Evolutionary conservation across 192 early-diverging fungal species (phyloP), one percentile per base, ranked within the genome.

Genomic region (Spizellomyces punctatus): DNA sequence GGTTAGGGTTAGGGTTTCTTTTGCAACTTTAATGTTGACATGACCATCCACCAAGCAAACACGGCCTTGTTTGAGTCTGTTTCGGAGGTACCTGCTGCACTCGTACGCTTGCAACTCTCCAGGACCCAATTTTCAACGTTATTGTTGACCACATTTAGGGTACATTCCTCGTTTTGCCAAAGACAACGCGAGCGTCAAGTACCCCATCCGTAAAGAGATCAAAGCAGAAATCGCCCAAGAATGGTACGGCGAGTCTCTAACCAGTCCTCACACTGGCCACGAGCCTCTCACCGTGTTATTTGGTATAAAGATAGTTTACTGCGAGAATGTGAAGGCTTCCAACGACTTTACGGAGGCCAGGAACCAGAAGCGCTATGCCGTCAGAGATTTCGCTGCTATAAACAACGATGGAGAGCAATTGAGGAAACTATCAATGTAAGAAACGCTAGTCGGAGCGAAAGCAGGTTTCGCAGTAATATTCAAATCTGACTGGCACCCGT

Each of bases 341-440:
- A 88, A 62, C 81, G 67, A 2, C 72, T 93, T 19, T 74, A 84
- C 46, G 77, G 83, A 42, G 89, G 89, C 4, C 74, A 75, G 36
- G 92, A 93, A 62, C 50, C 85, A 0, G 58, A 64, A 21, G 81
- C 83, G 44, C 80, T 81, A 5, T 82, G 86, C 69, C 63, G 79
- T 4, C 46, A 42, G 16, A 63, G 72, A 45, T 44, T 17, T 16
- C 7, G n/a, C 9, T 19, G 43, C 19, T 67, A 67, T 41, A 57
- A 58, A 9, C 12, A 16, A n/a, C 22, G 49, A 9, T 67, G 64
- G 72, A 48, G 14, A 12, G 45, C 16, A n/a, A 60, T 74, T 43
- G 17, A 67, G 44, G 46, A 50, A 19, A n/a, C 16, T n/a, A 58
- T 74, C 12, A 63, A 74, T 58, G 72, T 74, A 10, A 16, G 72